phyloP scores from a whole-genome alignment of 768 basidiomycete genomes.

The Fomitopsis serialis region DNA sequence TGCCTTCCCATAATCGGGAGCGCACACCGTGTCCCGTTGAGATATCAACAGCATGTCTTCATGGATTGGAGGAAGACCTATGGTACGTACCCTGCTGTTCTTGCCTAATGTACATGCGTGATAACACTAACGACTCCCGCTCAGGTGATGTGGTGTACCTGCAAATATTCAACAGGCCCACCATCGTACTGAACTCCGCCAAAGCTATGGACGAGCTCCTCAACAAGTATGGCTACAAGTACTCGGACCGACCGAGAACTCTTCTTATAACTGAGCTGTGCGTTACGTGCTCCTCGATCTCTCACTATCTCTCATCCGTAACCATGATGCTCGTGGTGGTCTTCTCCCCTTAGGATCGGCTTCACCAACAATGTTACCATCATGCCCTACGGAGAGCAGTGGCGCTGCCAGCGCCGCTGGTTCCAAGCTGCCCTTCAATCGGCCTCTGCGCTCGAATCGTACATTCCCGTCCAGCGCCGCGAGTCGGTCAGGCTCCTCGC shows the following conservation, averaged over 20 bases:
- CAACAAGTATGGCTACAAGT: slow-evolving; percentile 14
- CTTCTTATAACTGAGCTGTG: slow-evolving; percentile 14
- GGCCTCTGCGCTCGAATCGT: neutral
- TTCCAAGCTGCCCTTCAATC: slow-evolving; percentile 5
- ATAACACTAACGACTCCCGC: too few relatives aligned
- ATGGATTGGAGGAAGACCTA: too few relatives aligned
- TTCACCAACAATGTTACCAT: neutral
- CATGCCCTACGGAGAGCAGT: slow-evolving; percentile 4
- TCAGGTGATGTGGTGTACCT: slow-evolving; percentile 15
- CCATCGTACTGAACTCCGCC: slow-evolving; percentile 11
- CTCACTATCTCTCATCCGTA: neutral
- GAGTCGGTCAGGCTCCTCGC: slow-evolving; percentile 21
- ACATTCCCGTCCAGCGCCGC: slow-evolving; percentile 5
- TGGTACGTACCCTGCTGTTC: too few relatives aligned
- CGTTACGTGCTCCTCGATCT: neutral
- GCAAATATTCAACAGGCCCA: slow-evolving; percentile 7
- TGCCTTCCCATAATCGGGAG: too few relatives aligned
- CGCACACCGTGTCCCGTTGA: too few relatives aligned
- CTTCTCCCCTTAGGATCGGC: neutral
- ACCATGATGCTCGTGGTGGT: too few relatives aligned
- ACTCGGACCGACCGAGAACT: slow-evolving; percentile 10
- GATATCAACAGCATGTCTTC: too few relatives aligned
- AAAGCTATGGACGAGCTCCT: slow-evolving; percentile 12
- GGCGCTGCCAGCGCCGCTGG: slow-evolving; percentile 1
- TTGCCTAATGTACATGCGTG: too few relatives aligned